Base-by-base conservation (phyloP, 768 basidiomycete species). In the Rhodotorula taiwanensis region DNA sequence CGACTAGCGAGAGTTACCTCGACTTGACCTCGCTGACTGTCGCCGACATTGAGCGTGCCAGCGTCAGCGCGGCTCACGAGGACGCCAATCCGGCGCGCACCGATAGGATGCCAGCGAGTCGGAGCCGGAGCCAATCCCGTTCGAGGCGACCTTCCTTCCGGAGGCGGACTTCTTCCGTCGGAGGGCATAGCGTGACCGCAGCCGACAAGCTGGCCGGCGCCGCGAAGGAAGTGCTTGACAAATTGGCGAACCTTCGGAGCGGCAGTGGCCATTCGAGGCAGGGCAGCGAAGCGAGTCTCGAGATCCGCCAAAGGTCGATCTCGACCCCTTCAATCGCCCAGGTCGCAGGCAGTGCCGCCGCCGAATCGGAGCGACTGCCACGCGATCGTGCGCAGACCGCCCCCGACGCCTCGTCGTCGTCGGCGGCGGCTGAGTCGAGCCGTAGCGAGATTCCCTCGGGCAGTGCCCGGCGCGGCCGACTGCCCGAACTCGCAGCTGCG, bases 131-230 rank as follows among this genome's bases (percentile, higher is more conserved):
- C 1, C 30, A 11, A 5, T 52, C 44, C 16, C 28, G 28, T 13
- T 55, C 58, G 21, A n/a, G 36, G 13, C 1, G 33, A 9, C 42
- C 36, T 16, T 39, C 36, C 36, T 39, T 39, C 36, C 36, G 36
- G 10, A 10, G 10, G 9, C 36, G 36, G 10, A 39, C 36, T 16
- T 39, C 36, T 9, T 39, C 36, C 36, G 36, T 10, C 9, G 9
- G 36, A 39, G 30, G 50, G 8, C 61, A 51, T 2, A 60, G 55
- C 54, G 55, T 48, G 1, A 43, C 36, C 30, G 53, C 54, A 2
- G 59, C 43, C 18, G 64, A 65, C 49, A 60, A 56, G 48, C 33
- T 65, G 13, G 58, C 64, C 3, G 64, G 39, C 28, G 64, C 58
- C 0, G 64, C 64, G 9, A 48, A 60, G 47, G 64, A 65, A 31